Percentiles rank a stretch among this genome's conserved stretches.
phyloP scores from a whole-genome alignment of 352 stramenopile species.

The Phytophthora nicotianae region DNA sequence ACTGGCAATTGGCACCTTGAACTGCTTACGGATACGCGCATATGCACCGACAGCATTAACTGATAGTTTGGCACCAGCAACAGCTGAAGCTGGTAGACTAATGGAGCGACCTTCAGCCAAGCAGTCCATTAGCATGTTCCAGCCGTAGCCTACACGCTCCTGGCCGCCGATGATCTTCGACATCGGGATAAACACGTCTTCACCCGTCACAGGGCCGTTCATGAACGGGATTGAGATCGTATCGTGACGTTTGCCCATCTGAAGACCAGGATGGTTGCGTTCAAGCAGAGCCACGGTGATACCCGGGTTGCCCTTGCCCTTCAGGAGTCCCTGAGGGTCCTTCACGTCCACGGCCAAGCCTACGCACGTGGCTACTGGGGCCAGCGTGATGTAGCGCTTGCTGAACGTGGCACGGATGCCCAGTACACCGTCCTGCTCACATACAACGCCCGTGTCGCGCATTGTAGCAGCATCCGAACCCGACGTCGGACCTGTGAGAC shows the following conservation, averaged over 20 bases:
- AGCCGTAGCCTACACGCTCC: conserved; percentile 96
- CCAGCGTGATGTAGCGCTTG: conserved; percentile 99
- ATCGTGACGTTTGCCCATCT: conserved; percentile 96
- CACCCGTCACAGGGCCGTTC: conserved; percentile 96
- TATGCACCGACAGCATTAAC: conserved; percentile 96
- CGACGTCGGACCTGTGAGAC: conserved; percentile 94
- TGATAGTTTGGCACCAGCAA: conserved; percentile 91
- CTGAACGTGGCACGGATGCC: conserved; percentile 97
- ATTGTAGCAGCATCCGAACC: conserved; percentile 96
- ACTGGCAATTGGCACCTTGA: conserved; percentile 98
- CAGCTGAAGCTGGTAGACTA: conserved; percentile 94
- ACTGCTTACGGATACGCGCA: conserved; percentile 97
- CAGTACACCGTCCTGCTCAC: conserved; percentile 93
- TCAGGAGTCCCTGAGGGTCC: conserved; percentile 95
- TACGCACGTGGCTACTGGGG: conserved; percentile 96
- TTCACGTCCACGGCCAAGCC: conserved; percentile 96
- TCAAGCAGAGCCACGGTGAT: conserved; percentile 98
- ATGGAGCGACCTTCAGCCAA: conserved; percentile 97
- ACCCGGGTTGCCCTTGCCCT: conserved; percentile 92
- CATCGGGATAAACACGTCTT: conserved; percentile 99
- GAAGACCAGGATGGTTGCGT: conserved; percentile 92
- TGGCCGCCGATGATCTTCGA: conserved; percentile 97
- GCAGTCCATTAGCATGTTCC: conserved; percentile 99
- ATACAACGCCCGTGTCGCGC: conserved; percentile 94
- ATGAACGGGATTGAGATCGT: conserved; percentile 97